Base-by-base conservation (phyloP, 2,329 filamentous ascomycete species). In the Arthrinium phaeospermum region DNA sequence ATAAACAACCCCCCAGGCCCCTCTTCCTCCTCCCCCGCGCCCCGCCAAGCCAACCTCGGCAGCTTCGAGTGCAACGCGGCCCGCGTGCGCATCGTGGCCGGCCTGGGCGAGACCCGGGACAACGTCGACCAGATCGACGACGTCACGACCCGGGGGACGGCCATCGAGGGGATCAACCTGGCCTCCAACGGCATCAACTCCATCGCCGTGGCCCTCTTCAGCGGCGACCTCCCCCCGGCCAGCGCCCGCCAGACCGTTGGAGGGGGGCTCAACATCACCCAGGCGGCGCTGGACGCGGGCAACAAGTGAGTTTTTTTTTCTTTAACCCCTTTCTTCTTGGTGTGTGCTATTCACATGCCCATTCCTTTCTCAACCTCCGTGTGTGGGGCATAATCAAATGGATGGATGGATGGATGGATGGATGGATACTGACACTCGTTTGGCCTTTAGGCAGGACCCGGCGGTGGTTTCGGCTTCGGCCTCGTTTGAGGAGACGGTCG, bases 131-230 rank as follows among this genome's bases (percentile, higher is more conserved):
- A 44, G 34, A 70, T 70, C 68, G 46, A 22, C 30, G 68, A 70
- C 47, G 47, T 49, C 30, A 24, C 47, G 3, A 51, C 49, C 34
- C 44, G 44, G 22, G 22, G 27, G 13, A 34, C 47, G 27, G 24
- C 47, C 68, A 41, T 41, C 30, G 68, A 34, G 7, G 68, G 68
- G 0, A 34, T 70, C 47, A 27, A 16, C 47, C 46, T 37, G 47
- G 47, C 68, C 68, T 4, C n/a, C 47, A 30, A 16, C 68, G 68
- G 30, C 14, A 70, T 70, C 68, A 27, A 77, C 22, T 6, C 27
- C 44, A n/a, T 70, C 68, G 46, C 47, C 46, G 14, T 44, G 1
- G 68, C 68, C 47, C 2, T 70, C 22, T 19, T 70, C 47, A 45
- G 13, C 47, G 68, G 68, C 46, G 34, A 6, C 3, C 13, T 49